Percentiles rank a stretch among this genome's conserved stretches.
Conservation (phyloP, 108 stramenopile species). For the Asterionellopsis glacialis region DNA sequence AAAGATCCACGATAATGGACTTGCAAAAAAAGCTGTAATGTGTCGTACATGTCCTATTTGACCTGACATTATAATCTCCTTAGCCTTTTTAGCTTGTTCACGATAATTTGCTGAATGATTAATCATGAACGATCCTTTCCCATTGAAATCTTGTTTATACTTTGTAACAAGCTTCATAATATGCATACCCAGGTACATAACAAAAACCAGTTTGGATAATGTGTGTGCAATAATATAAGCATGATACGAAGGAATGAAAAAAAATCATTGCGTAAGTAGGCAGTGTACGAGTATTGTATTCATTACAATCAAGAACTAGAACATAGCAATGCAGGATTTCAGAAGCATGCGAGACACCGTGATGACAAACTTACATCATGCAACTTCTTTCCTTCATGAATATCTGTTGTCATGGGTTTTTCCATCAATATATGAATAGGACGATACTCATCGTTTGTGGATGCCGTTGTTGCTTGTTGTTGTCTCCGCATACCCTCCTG, state of each 20-base stretch:
- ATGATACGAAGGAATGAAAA: too few relatives aligned
- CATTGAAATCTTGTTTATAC: neutral
- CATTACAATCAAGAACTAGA: neutral
- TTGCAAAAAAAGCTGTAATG: conserved; percentile 44
- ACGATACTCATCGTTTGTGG: conserved; percentile 14
- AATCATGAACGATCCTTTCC: conserved; percentile 32
- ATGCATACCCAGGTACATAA: too few relatives aligned
- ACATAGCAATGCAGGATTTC: neutral
- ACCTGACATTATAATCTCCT: conserved; percentile 28
- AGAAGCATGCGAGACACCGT: neutral
- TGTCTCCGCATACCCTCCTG: conserved; percentile 27
- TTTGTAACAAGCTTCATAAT: neutral
- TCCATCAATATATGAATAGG: conserved; percentile 65
- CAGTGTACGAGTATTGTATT: too few relatives aligned
- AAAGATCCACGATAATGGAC: conserved; percentile 57
- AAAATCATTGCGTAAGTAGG: too few relatives aligned
- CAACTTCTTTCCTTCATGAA: conserved; percentile 43
- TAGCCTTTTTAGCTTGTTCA: conserved; percentile 44
- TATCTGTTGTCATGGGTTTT: conserved; percentile 71
- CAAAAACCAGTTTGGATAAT: too few relatives aligned
- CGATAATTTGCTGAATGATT: conserved; percentile 74
- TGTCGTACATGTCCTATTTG: conserved; percentile 39
- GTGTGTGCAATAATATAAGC: too few relatives aligned
- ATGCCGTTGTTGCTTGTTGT: conserved; percentile 13
- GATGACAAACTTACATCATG: conserved; percentile 16